Conservation (phyloP, 2,329 filamentous ascomycete genomes). For the Fusarium tanahbumbuense region DNA sequence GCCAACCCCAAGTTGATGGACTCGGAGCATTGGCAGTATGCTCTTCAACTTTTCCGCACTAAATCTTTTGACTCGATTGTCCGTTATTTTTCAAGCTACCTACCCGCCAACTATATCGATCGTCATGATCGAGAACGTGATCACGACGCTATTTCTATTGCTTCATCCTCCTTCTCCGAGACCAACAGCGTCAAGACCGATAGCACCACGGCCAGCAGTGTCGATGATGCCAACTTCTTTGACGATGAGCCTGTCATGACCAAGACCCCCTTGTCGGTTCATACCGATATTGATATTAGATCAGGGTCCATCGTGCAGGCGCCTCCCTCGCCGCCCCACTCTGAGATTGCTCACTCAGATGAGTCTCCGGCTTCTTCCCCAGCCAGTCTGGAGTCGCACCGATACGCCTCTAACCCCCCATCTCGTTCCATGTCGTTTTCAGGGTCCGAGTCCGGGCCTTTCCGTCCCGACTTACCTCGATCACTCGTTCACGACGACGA, state of each 20-base stretch:
- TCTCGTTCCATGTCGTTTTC: slow-evolving; percentile 65
- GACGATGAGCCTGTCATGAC: slow-evolving; percentile 58
- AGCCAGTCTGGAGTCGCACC: slow-evolving; percentile 49
- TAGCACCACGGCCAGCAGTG: slow-evolving; percentile 55
- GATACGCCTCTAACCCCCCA: slow-evolving; percentile 54
- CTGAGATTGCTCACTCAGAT: slow-evolving; percentile 61
- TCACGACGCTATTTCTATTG: slow-evolving; percentile 44
- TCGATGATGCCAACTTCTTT: slow-evolving; percentile 57
- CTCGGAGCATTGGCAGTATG: slow-evolving; percentile 68
- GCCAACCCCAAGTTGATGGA: slow-evolving; percentile 69
- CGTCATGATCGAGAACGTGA: slow-evolving; percentile 56
- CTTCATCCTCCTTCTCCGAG: slow-evolving; percentile 55
- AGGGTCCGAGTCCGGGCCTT: slow-evolving; percentile 59
- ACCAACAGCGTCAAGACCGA: slow-evolving; percentile 53
- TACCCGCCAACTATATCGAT: slow-evolving; percentile 61
- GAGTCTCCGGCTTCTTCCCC: slow-evolving; percentile 56
- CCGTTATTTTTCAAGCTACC: slow-evolving; percentile 69
- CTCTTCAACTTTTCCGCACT: slow-evolving; percentile 69
- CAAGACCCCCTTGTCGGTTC: slow-evolving; percentile 56
- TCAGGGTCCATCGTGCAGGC: slow-evolving; percentile 38
- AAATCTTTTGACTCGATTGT: slow-evolving; percentile 70
- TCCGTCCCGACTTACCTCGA: slow-evolving; percentile 50
- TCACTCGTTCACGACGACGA: slow-evolving; percentile 53
- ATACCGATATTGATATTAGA: slow-evolving; percentile 43
- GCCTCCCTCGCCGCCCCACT: slow-evolving; percentile 58